Conservation (phyloP, 2,329 filamentous ascomycete genomes). For the Neocucurbitaria cava region DNA sequence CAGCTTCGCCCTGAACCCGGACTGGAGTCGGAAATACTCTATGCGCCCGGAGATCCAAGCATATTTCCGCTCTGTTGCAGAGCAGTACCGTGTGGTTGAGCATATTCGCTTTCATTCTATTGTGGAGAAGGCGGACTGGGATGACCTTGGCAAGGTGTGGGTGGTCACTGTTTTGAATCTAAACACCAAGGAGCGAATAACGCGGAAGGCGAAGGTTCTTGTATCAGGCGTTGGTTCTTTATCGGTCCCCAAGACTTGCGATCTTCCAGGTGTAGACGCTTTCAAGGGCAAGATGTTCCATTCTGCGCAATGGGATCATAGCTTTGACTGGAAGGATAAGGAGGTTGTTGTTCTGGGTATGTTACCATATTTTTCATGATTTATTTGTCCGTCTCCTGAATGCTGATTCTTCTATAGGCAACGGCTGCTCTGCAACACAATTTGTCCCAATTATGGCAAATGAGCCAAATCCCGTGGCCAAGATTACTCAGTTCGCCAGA, state of each 20-base stretch:
- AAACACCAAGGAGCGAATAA: slow-evolving; percentile 25
- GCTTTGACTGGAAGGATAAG: slow-evolving; percentile 56
- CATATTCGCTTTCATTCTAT: slow-evolving; percentile 55
- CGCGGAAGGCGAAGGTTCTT: slow-evolving; percentile 34
- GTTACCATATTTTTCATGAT: not conserved
- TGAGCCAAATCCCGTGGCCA: slow-evolving; percentile 45
- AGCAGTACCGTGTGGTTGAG: slow-evolving; percentile 45
- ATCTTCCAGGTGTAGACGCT: slow-evolving; percentile 54
- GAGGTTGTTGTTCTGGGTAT: slow-evolving; percentile 41
- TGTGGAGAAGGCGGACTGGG: slow-evolving; percentile 54
- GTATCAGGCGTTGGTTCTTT: slow-evolving; percentile 37
- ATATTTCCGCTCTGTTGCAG: slow-evolving; percentile 56
- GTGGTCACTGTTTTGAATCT: slow-evolving; percentile 32
- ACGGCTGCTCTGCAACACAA: slow-evolving; percentile 58
- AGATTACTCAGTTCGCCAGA: slow-evolving; percentile 58
- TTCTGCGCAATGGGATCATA: slow-evolving; percentile 53
- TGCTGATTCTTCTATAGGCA: slow-evolving; percentile 37
- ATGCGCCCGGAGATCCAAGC: slow-evolving; percentile 62
- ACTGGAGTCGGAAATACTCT: slow-evolving; percentile 66
- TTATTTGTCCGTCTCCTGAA: too few species aligned
- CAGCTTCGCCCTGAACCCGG: slow-evolving; percentile 65
- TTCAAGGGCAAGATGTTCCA: slow-evolving; percentile 51
- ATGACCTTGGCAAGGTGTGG: slow-evolving; percentile 53
- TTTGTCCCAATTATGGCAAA: slow-evolving; percentile 55
- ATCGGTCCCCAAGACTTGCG: slow-evolving; percentile 42